Conservation (phyloP, 768 basidiomycete species). For the Heimioporus sp. region DNA sequence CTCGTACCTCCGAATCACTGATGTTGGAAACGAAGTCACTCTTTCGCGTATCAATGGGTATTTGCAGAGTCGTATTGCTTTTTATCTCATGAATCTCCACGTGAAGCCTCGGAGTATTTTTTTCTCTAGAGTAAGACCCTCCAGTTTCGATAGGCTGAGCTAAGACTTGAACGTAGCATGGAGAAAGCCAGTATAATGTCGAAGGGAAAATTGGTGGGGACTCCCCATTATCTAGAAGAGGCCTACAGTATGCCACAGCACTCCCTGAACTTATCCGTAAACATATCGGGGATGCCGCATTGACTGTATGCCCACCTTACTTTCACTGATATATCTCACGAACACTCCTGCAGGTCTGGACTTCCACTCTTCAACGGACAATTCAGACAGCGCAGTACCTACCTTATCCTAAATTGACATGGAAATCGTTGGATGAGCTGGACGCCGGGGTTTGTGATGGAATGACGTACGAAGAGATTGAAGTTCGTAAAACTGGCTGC, state of each 20-base stretch:
- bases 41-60: conserved; percentile 90
- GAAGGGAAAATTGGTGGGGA: conserved; percentile 99
- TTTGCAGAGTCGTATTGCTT: conserved; percentile 93
- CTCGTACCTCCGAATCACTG: conserved; percentile 87
- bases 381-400: conserved; percentile 85
- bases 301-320: conserved; percentile 59
- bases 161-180: conserved; percentile 60
- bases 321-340: background rate
- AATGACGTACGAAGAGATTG: conserved; percentile 99
- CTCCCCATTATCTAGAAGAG: conserved; percentile 78
- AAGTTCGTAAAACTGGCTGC: conserved; percentile 47
- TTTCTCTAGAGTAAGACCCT: conserved; percentile 77
- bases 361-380: conserved; percentile 92
- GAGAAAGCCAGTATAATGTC: conserved; percentile 96
- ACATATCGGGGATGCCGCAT: conserved; percentile 83
- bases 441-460: conserved; percentile 99
- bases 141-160: background rate
- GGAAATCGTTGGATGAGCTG: conserved; percentile 98
- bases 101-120: conserved; percentile 96
- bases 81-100: conserved; percentile 98
- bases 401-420: conserved; percentile 89
- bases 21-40: conserved; percentile 89
- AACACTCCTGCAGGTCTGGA: conserved; percentile 77
- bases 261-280: conserved; percentile 86
- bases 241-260: conserved; percentile 80